phyloP scores from a whole-genome alignment of 257 asterid genomes.

The Przewalskia tangutica region DNA sequence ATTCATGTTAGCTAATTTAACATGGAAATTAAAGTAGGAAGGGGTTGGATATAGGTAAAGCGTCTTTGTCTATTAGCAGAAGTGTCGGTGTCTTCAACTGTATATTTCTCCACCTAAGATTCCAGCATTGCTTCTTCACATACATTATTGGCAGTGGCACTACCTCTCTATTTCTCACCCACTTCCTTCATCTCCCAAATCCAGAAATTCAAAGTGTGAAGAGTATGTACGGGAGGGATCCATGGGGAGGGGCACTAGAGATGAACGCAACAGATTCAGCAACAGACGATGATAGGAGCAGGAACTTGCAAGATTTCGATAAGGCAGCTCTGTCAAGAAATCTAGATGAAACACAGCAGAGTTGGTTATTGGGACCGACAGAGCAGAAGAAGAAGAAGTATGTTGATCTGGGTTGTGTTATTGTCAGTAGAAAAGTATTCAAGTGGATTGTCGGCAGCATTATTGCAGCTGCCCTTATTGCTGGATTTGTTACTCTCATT shows the following conservation, averaged over 20 bases:
- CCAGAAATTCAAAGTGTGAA: background rate
- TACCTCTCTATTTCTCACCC: background rate
- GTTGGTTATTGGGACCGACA: slow-evolving; percentile 92
- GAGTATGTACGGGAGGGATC: slow-evolving; percentile 88
- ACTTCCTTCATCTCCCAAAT: background rate
- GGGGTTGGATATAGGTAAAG: slow-evolving; percentile 15
- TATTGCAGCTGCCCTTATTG: slow-evolving; percentile 58
- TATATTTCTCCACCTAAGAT: background rate
- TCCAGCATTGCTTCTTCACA: slow-evolving; percentile 2
- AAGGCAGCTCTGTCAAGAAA: slow-evolving; percentile 89
- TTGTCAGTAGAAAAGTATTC: slow-evolving; percentile 78
- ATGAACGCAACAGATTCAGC: slow-evolving; percentile 87
- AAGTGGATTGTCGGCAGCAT: slow-evolving; percentile 72
- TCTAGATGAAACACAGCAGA: slow-evolving; percentile 94
- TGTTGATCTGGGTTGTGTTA: slow-evolving; percentile 92
- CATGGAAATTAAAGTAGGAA: background rate
- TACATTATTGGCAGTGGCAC: slow-evolving; percentile 16
- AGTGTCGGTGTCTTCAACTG: slow-evolving; percentile 17
- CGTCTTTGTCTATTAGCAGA: slow-evolving; percentile 26
- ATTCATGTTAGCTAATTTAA: background rate
- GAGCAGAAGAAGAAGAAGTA: slow-evolving; percentile 97
- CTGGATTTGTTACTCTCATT: slow-evolving; percentile 56
- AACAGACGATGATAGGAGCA: slow-evolving; percentile 90
- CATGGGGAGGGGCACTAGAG: slow-evolving; percentile 98
- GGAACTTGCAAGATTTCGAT: slow-evolving; percentile 80